Percentiles rank a stretch among this genome's conserved stretches.
These are phyloP conservation scores for Codiaeum variegatum DNA, from an alignment of 441 rosid genomes.

Conservation along the genomic window DNA sequence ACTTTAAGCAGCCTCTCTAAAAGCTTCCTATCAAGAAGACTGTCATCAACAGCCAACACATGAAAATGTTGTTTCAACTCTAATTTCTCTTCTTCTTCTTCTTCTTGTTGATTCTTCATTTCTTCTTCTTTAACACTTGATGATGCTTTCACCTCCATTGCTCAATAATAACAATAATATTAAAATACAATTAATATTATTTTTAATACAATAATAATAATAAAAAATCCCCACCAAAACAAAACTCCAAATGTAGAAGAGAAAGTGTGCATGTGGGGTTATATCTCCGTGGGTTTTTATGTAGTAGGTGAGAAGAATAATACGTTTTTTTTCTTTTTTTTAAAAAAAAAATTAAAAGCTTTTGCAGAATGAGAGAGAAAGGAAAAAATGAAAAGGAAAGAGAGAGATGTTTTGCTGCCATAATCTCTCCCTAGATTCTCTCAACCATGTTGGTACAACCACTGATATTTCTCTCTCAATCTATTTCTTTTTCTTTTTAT, in stretches of 20 bases:
- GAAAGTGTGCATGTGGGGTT: too few species aligned
- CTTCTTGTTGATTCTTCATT: constrained; percentile 11
- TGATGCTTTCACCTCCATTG: constrained; percentile 31
- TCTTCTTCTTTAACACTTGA: constrained; percentile 5
- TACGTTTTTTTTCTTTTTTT: background rate
- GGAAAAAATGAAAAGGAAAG: background rate
- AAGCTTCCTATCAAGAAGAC: constrained; percentile 48
- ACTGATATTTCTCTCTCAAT: constrained; percentile 14
- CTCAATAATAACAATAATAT: background rate
- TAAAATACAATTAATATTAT: background rate
- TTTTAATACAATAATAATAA: background rate
- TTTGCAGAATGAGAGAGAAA: background rate
- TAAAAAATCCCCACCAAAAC: background rate
- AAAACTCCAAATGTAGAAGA: too few species aligned
- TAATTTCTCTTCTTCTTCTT: constrained; percentile 1
- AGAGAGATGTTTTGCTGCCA: constrained; percentile 1
- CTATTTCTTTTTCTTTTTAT: too few species aligned
- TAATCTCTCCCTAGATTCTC: constrained; percentile 36
- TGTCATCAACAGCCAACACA: constrained; percentile 70
- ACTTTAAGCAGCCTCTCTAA: constrained; percentile 52
- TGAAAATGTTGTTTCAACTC: constrained; percentile 34
- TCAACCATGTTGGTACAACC: constrained; percentile 31
- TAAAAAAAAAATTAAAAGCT: too few species aligned
- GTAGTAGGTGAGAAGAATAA: background rate
- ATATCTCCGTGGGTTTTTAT: constrained; percentile 3